Base-by-base conservation (phyloP, 2,329 filamentous ascomycete species). In the Aspergillus sp. region DNA sequence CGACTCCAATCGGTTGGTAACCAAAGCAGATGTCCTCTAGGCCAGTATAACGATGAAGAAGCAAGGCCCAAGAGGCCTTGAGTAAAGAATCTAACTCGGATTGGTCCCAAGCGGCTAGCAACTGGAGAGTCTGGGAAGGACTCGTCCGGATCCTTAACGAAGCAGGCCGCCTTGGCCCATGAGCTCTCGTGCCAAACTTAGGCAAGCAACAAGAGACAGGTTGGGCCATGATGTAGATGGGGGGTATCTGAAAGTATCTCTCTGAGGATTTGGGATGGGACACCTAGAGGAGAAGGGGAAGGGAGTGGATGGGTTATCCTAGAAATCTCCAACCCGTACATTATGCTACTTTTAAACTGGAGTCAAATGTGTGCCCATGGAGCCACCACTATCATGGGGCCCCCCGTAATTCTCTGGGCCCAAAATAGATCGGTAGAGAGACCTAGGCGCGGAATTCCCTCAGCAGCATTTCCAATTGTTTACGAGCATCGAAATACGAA, bases 1-100 rank as follows among this genome's bases (percentile, higher is more conserved):
- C 66, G 53, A 60, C 65, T 25, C 69, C 69, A 50, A 72, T 63
- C 57, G 74, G 67, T 60, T 77, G 70, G 56, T 75, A 77, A 23
- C 79, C 81, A 68, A 82, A 84, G 23, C 79, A 73, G 7, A 82
- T 77, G 63, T 83, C 79, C 52, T 81, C 75, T 15, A 76, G 76
- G 2, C 74, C 77, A n/a, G 79, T 78, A 63, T 82, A 82, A 49
- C 74, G 76, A 41, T 78, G 72, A 6, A 82, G 66, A 2, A 82
- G 70, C 43, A 83, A 61, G 1, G 75, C 79, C 81, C 80, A 83
- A 8, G 79, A 77, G 10, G 79, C 75, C 30, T 77, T 74, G 53
- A 83, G 59, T 25, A 73, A 52, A 7, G 67, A 60, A 28, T 66
- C 65, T 45, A 74, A 57, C 43, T 68, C 60, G 2, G 65, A 65